phyloP scores from a whole-genome alignment of 1,284 basidiomycete species.

The Fistulina hepatica region DNA sequence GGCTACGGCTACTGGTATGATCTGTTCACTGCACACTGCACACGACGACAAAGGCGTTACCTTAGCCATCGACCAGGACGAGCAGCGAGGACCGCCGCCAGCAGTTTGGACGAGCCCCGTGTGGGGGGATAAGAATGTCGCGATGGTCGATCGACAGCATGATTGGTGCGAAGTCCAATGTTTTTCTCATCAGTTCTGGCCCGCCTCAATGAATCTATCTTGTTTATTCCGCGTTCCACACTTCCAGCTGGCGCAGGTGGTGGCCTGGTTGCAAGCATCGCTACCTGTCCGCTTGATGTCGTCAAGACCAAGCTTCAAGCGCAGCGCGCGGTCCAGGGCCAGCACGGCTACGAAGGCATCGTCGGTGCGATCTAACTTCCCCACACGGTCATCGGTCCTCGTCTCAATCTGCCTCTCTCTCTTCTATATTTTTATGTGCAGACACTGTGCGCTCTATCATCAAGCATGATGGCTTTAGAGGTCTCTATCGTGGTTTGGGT shows the following conservation, averaged over 20 bases:
- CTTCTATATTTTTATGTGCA: constrained; percentile 15
- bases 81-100: too few species aligned
- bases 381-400: constrained; percentile 12
- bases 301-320: constrained; percentile 97
- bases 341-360: constrained; percentile 67
- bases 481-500: constrained; percentile 87
- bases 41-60: too few species aligned
- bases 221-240: constrained; percentile 1
- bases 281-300: constrained; percentile 96
- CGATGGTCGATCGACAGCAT: constrained; percentile 41
- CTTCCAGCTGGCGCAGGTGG: constrained; percentile 67
- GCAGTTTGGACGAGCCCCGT: too few species aligned
- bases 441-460: constrained; percentile 61
- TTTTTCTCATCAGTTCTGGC: constrained; percentile 6
- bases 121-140: too few species aligned
- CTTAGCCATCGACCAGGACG: too few species aligned
- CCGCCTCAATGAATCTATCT: constrained; percentile 8
- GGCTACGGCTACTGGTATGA: too few species aligned
- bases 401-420: constrained; percentile 6
- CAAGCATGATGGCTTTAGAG: constrained; percentile 67
- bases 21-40: too few species aligned
- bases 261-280: constrained; percentile 85
- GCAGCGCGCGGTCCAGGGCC: constrained; percentile 57
- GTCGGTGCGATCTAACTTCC: constrained; percentile 36
- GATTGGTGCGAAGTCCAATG: constrained; percentile 38